phyloP scores from a whole-genome alignment of 2,329 filamentous ascomycete genomes.

The Fusarium transvaalense region DNA sequence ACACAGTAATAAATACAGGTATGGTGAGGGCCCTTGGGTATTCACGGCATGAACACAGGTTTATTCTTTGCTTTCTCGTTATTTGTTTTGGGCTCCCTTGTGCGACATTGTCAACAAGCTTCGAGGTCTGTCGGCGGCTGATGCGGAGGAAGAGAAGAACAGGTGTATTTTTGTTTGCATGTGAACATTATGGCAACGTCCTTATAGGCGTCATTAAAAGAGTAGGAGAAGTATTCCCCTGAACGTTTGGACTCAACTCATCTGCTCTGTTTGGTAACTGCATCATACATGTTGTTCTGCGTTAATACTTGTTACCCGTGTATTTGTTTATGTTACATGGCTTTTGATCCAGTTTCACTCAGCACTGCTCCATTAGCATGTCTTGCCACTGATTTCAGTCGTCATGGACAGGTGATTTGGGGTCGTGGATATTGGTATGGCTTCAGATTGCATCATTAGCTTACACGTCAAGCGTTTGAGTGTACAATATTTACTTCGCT shows the following conservation, averaged over 20 bases:
- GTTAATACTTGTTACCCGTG: constrained; percentile 5
- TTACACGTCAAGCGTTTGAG: constrained; percentile 17
- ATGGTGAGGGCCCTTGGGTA: constrained; percentile 29
- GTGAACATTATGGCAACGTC: constrained; percentile 28
- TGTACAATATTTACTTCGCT: constrained; percentile 27
- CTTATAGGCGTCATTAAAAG: constrained; percentile 26
- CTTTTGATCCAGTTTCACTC: constrained; percentile 1
- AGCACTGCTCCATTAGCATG: constrained; percentile 17
- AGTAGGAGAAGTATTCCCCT: constrained; percentile 20
- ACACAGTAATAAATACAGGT: constrained; percentile 27
- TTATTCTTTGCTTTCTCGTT: constrained; percentile 27
- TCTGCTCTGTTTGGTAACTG: background rate
- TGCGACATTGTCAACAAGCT: constrained; percentile 5
- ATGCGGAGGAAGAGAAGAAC: constrained; percentile 11
- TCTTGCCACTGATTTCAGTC: constrained; percentile 14
- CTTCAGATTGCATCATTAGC: constrained; percentile 18
- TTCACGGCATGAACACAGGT: constrained; percentile 13
- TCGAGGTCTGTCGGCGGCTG: background rate
- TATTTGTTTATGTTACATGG: constrained; percentile 1
- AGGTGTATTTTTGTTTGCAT: constrained; percentile 31
- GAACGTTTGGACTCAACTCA: constrained; percentile 15
- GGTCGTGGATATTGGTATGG: constrained; percentile 13
- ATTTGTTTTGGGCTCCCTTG: constrained; percentile 12
- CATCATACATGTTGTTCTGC: constrained; percentile 6
- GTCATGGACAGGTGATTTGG: constrained; percentile 32